A percentile compares a stretch with the other conserved stretches of the same genome.
Evolutionary conservation across 768 basidiomycete species (phyloP).

Genomic region (Hysterangium stoloniferum): DNA sequence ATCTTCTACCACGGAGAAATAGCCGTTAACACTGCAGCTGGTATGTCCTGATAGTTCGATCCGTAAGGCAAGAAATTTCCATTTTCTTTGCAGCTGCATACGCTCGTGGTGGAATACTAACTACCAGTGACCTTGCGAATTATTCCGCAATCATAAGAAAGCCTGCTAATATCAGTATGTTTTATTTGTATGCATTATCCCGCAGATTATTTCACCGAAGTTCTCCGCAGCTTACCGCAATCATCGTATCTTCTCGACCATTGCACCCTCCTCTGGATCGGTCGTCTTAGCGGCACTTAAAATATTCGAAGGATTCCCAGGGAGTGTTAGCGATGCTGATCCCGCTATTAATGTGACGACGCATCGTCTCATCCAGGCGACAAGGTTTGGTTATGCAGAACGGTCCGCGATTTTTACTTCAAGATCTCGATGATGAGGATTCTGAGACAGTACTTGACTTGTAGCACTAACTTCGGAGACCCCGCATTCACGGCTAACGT

Average conservation of each 20-base stretch:
- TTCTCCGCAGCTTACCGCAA: conserved; percentile 17
- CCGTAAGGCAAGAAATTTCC: background rate
- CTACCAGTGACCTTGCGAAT: conserved; percentile 3
- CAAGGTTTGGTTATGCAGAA: conserved; percentile 29
- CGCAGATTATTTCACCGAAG: background rate
- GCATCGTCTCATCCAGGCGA: conserved; percentile 29
- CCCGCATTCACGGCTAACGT: conserved; percentile 33
- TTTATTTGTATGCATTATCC: background rate
- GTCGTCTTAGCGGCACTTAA: conserved; percentile 31
- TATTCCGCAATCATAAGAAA: conserved; percentile 16
- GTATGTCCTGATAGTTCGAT: background rate
- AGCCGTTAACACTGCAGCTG: conserved; percentile 1
- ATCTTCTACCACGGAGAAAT: conserved; percentile 19
- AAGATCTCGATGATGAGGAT: background rate
- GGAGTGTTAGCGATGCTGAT: conserved; percentile 16
- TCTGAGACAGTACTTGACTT: background rate
- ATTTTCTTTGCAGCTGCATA: background rate
- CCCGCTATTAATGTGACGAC: conserved; percentile 26
- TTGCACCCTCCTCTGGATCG: conserved; percentile 30
- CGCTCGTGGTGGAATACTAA: conserved; percentile 1
- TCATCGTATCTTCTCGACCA: conserved; percentile 26
- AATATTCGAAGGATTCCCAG: conserved; percentile 27
- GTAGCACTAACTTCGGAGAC: conserved; percentile 27
- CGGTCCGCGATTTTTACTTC: background rate
- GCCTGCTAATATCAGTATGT: conserved; percentile 20